Conservation (phyloP, 1,284 basidiomycete genomes). For the Heliocybe sulcata region DNA sequence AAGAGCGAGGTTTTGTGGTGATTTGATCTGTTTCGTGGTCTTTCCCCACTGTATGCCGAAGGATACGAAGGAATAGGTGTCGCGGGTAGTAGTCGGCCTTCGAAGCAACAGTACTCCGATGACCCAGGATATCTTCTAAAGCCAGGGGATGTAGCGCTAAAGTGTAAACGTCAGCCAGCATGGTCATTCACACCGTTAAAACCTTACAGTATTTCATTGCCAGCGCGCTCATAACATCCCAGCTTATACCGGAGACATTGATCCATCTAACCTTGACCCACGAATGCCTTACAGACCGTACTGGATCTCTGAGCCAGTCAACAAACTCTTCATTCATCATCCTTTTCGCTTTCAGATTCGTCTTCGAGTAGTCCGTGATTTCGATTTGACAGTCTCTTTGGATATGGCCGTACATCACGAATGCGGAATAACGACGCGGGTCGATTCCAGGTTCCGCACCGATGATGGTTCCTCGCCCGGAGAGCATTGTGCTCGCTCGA, state of each 20-base stretch:
- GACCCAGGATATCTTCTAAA: slow-evolving; percentile 60
- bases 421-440: background rate
- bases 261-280: slow-evolving; percentile 43
- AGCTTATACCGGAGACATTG: slow-evolving; percentile 62
- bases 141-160: slow-evolving; percentile 63
- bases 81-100: slow-evolving; percentile 64
- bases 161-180: background rate
- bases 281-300: background rate
- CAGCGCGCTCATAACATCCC: slow-evolving; percentile 34
- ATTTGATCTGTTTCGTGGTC: background rate
- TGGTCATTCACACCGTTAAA: background rate
- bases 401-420: background rate
- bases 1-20: background rate
- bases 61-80: slow-evolving; percentile 59
- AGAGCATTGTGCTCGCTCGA: background rate
- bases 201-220: background rate
- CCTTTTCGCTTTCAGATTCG: background rate
- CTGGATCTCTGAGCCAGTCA: background rate
- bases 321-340: background rate
- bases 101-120: slow-evolving; percentile 44
- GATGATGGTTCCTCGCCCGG: background rate
- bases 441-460: background rate
- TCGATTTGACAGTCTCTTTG: background rate
- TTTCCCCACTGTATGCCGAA: slow-evolving; percentile 44
- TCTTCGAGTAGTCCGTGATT: background rate